These are phyloP conservation scores for Tricholoma sp. DNA, from an alignment of 768 basidiomycete genomes.

Conservation along the genomic window DNA sequence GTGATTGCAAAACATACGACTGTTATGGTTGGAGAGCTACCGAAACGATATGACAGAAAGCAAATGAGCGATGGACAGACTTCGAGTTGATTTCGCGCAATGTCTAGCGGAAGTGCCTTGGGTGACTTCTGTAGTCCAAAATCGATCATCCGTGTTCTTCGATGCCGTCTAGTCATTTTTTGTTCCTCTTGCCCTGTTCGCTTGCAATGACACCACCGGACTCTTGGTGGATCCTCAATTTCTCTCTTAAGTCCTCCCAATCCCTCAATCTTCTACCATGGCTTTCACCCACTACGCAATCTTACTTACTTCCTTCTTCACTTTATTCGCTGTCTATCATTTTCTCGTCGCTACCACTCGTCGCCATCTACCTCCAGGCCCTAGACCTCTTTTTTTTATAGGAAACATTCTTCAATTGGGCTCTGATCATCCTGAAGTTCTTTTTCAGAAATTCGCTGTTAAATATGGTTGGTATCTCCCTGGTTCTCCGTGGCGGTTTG, in stretches of 20 bases:
- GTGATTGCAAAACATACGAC: too few relatives aligned
- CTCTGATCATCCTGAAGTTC: slow-evolving; percentile 30
- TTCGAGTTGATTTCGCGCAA: slow-evolving; percentile 14
- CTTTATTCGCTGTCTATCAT: slow-evolving; percentile 18
- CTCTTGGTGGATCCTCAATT: slow-evolving; percentile 1
- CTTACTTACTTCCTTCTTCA: slow-evolving; percentile 6
- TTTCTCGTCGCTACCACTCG: slow-evolving; percentile 15
- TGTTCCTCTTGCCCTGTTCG: neutral
- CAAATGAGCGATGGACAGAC: slow-evolving; percentile 7
- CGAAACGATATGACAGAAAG: slow-evolving; percentile 12
- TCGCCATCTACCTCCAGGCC: slow-evolving; percentile 41
- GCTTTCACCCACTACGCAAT: slow-evolving; percentile 7
- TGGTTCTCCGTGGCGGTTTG: neutral
- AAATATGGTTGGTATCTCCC: slow-evolving; percentile 34
- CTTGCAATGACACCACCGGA: slow-evolving; percentile 1
- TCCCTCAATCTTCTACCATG: slow-evolving; percentile 3
- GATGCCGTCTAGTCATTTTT: slow-evolving; percentile 9
- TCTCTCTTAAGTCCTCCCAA: neutral
- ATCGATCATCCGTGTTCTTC: slow-evolving; percentile 16
- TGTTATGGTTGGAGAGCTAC: slow-evolving; percentile 11
- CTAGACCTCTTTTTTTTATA: slow-evolving; percentile 37
- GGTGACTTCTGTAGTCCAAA: slow-evolving; percentile 18
- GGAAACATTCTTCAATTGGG: slow-evolving; percentile 46
- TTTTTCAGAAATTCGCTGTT: slow-evolving; percentile 36
- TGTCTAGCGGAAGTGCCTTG: slow-evolving; percentile 11